A percentile compares a stretch with the other conserved stretches of the same genome.
phyloP scores from a whole-genome alignment of 2,329 filamentous ascomycete species.

The Microthyrium microscopicum region DNA sequence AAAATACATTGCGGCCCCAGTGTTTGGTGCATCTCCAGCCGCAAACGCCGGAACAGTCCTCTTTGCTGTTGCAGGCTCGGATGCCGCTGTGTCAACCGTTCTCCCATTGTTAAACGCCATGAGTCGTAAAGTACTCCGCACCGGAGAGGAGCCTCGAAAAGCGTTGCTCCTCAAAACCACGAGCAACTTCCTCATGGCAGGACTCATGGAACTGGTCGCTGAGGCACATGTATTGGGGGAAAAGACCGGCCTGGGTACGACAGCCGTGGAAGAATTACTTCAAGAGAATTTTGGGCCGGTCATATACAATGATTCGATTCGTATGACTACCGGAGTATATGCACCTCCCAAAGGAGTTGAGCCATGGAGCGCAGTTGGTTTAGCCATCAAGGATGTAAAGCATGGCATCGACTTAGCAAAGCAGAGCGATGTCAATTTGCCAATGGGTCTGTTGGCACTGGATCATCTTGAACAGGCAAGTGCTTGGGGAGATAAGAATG shows the following conservation, averaged over 20 bases:
- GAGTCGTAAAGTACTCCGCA: slow-evolving; percentile 25
- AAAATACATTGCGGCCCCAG: slow-evolving; percentile 28
- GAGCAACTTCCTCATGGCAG: slow-evolving; percentile 33
- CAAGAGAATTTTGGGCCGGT: slow-evolving; percentile 17
- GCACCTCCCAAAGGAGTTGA: slow-evolving; percentile 14
- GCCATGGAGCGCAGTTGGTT: slow-evolving; percentile 31
- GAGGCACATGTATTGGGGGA: slow-evolving; percentile 35
- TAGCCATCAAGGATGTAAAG: slow-evolving; percentile 36
- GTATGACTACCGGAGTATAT: slow-evolving; percentile 16
- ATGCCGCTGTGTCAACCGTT: slow-evolving; percentile 19
- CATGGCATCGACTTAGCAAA: slow-evolving; percentile 30
- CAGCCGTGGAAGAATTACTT: slow-evolving; percentile 27
- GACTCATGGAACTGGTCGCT: slow-evolving; percentile 31
- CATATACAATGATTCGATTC: slow-evolving; percentile 13
- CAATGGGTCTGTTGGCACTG: slow-evolving; percentile 27
- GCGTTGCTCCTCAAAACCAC: slow-evolving; percentile 33
- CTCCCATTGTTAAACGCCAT: slow-evolving; percentile 26
- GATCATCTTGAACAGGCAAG: slow-evolving; percentile 28
- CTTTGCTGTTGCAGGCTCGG: slow-evolving; percentile 29
- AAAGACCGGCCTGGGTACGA: slow-evolving; percentile 24
- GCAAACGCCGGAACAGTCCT: slow-evolving; percentile 30
- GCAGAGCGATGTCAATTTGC: slow-evolving; percentile 22
- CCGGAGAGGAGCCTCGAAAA: slow-evolving; percentile 27
- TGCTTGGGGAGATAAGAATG: slow-evolving; percentile 18
- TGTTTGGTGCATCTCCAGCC: slow-evolving; percentile 35